Base-by-base conservation (phyloP, 2,329 filamentous ascomycete genomes). In the Aspergillus sp. region DNA sequence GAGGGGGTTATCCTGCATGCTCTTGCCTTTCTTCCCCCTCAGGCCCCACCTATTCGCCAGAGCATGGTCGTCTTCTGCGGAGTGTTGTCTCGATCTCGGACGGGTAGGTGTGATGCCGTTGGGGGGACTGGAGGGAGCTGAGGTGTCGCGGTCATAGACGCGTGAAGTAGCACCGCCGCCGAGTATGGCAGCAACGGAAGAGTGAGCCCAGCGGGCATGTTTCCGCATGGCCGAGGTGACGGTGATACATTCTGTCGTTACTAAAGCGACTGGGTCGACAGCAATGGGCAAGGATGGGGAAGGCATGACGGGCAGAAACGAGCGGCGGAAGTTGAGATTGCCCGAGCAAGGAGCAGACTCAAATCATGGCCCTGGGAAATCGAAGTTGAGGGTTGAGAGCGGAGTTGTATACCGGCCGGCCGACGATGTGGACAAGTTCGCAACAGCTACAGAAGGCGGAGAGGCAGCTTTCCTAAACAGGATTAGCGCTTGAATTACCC, bases 221-320 rank as follows among this genome's bases (percentile, higher is more conserved):
- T 99, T 99, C 73, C 96, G 93, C 86, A 99, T 97, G 64, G 93
- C 93, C 65, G 94, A 97, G 15, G 95, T 98, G 80, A 99, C 94
- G 50, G 93, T 94, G 75, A 98, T 98, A 79, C 95, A 99, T 88
- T 99, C 95, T 79, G 94, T 97, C 66, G 96, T 97, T 67, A 99
- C 93, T 71, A 99, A 83, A 53, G 93, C 93, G 60, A 97, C 89
- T 1, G 93, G 93, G 72, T 97, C 92, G 68, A 97, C 90, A 48
- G 93, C 92, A 65, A 97, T 92, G 38, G 91, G 87, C 34, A 93
- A 78, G 30, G 73, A 66, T 19, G 70, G 62, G n/a, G 71, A 68
- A 25, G 71, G 69, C 75, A 77, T 77, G 67, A 66, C 61, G 63
- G 71, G 64, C 55, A 62, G 62, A 64, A 65, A 64, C 56, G 59